phyloP scores from a whole-genome alignment of 257 asterid genomes.

The Solanum bulbocastanum region DNA sequence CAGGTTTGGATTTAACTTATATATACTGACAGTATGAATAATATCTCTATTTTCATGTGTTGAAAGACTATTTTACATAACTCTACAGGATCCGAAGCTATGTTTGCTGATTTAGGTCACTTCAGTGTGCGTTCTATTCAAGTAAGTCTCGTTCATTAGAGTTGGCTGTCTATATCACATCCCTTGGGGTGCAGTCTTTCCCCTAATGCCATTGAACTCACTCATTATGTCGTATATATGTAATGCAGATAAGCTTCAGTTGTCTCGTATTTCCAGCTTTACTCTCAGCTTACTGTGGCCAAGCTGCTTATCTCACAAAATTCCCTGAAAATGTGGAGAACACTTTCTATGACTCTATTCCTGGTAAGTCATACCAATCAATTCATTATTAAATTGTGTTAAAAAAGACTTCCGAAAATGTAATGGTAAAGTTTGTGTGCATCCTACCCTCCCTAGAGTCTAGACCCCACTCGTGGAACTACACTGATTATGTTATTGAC shows the following conservation, averaged over 20 bases:
- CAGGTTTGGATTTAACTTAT: slow-evolving; percentile 20
- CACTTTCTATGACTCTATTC: slow-evolving; percentile 49
- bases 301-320: slow-evolving; percentile 58
- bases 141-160: slow-evolving; percentile 15
- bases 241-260: slow-evolving; percentile 49
- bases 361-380: slow-evolving; percentile 17
- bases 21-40: not conserved
- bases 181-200: not conserved
- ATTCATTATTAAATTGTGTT: no score
- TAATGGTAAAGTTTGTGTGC: not conserved
- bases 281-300: slow-evolving; percentile 41
- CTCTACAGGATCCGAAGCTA: slow-evolving; percentile 59
- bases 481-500: not conserved
- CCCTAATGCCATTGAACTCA: not conserved
- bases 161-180: not conserved
- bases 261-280: slow-evolving; percentile 47
- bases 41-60: not conserved
- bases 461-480: not conserved
- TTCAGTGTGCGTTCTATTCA: slow-evolving; percentile 54
- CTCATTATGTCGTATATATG: not conserved
- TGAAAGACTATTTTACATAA: not conserved
- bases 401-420: no score
- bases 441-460: not conserved
- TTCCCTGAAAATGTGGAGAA: slow-evolving; percentile 21
- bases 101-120: slow-evolving; percentile 84